Percentiles rank a stretch among this genome's conserved stretches.
Conservation (phyloP, 257 asterid genomes). For the Lycium barbarum region DNA sequence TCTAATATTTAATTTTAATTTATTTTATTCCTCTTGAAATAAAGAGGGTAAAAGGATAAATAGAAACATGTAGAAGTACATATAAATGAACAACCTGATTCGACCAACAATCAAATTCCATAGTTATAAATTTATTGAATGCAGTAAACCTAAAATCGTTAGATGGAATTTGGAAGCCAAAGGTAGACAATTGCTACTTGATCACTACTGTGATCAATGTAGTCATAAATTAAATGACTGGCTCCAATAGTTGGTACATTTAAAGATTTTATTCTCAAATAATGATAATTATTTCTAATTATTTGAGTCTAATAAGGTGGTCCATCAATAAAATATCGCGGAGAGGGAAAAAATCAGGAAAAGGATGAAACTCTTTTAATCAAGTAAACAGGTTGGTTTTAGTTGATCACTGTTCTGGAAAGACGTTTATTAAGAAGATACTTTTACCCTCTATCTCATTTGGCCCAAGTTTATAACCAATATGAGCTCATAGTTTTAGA, state of each 20-base stretch:
- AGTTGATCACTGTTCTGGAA: not conserved
- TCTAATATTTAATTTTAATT: not conserved
- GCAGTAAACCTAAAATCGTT: not conserved
- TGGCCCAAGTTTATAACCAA: too few relatives aligned
- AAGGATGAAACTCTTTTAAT: not conserved
- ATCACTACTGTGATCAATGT: not conserved
- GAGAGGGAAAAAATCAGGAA: not conserved
- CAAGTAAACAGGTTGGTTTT: not conserved
- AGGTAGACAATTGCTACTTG: not conserved
- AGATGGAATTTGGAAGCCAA: not conserved
- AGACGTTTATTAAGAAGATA: not conserved
- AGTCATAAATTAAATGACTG: not conserved
- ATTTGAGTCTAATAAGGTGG: constrained; percentile 6
- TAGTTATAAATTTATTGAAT: not conserved
- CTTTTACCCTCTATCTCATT: too few relatives aligned
- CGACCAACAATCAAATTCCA: not conserved
- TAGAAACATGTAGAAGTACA: not conserved
- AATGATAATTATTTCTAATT: not conserved
- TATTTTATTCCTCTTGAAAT: not conserved
- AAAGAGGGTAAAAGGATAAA: not conserved
- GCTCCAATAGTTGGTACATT: not conserved
- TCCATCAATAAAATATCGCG: not conserved
- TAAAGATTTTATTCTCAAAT: not conserved
- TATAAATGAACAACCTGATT: constrained; percentile 3
- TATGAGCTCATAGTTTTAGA: too few relatives aligned